These are phyloP conservation scores for Phialemoniopsis sp. DNA, from an alignment of 2,329 filamentous ascomycete genomes.

Conservation along the genomic window DNA sequence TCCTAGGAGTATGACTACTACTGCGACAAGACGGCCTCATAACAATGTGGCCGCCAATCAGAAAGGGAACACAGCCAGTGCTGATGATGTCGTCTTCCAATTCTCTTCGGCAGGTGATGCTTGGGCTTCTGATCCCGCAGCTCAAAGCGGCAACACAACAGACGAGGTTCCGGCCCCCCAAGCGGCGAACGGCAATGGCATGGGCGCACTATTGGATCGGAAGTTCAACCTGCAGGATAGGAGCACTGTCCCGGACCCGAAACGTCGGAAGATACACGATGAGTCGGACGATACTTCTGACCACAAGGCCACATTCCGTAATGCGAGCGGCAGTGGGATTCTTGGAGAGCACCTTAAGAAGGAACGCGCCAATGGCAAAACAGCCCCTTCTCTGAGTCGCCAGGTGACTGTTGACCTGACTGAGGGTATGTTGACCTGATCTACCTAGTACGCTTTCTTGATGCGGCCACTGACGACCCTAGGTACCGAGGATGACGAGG, in stretches of 20 bases:
- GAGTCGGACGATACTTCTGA: conserved; percentile 22
- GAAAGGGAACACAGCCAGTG: conserved; percentile 2
- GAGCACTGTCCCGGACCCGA: conserved; percentile 50
- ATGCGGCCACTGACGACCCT: no score
- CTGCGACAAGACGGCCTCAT: no score
- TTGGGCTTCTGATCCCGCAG: conserved; percentile 8
- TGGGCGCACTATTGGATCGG: conserved; percentile 65
- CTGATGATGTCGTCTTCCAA: conserved; percentile 15
- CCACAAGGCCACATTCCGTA: conserved; percentile 33
- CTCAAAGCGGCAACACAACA: not conserved
- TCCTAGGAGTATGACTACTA: no score
- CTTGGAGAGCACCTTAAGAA: conserved; percentile 66
- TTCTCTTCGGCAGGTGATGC: conserved; percentile 22
- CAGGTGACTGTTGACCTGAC: conserved; percentile 52
- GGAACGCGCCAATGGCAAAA: conserved; percentile 26
- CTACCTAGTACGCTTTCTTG: no score
- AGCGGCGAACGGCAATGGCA: conserved; percentile 25
- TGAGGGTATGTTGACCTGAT: conserved; percentile 29
- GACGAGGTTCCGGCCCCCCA: not conserved
- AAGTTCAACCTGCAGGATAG: conserved; percentile 73
- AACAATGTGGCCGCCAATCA: not conserved
- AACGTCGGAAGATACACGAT: conserved; percentile 58
- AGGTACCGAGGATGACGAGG: conserved; percentile 49
- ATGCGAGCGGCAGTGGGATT: conserved; percentile 46
- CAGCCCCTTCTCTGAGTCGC: conserved; percentile 1